A percentile compares a stretch with the other conserved stretches of the same genome.
phyloP scores from a whole-genome alignment of 2,329 filamentous ascomycete species.

The Volutella citrinella region DNA sequence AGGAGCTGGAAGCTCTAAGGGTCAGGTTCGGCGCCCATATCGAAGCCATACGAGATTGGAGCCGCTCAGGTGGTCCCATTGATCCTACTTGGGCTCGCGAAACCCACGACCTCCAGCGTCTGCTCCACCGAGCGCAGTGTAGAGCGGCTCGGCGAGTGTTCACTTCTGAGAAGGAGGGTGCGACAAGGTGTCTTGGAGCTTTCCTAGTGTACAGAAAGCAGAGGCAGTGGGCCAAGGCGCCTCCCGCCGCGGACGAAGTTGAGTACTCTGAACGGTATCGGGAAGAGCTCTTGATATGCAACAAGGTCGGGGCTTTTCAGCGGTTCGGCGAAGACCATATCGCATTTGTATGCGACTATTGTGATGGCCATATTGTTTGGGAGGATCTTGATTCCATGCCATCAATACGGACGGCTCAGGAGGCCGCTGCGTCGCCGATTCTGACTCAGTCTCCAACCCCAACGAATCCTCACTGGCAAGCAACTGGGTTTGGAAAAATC shows the following conservation, averaged over 20 bases:
- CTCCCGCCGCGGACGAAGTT: slow-evolving; percentile 19
- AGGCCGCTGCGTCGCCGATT: slow-evolving; percentile 20
- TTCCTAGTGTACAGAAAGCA: slow-evolving; percentile 52
- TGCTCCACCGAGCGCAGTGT: slow-evolving; percentile 57
- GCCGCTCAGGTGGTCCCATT: slow-evolving; percentile 51
- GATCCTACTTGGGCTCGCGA: slow-evolving; percentile 55
- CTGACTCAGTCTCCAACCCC: slow-evolving; percentile 22
- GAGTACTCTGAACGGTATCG: slow-evolving; percentile 38
- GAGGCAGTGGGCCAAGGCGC: slow-evolving; percentile 31
- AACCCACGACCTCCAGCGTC: slow-evolving; percentile 45
- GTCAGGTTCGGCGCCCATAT: slow-evolving; percentile 45
- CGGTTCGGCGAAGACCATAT: slow-evolving; percentile 52
- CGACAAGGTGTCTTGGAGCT: slow-evolving; percentile 52
- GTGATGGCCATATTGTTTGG: slow-evolving; percentile 59
- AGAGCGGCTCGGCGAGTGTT: slow-evolving; percentile 56
- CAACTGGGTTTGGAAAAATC: slow-evolving; percentile 41
- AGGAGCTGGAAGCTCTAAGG: slow-evolving; percentile 46
- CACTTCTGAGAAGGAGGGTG: slow-evolving; percentile 45
- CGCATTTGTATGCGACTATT: slow-evolving; percentile 60
- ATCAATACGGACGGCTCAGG: slow-evolving; percentile 37
- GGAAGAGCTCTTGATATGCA: slow-evolving; percentile 51
- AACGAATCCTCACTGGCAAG: slow-evolving; percentile 48
- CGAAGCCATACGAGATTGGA: slow-evolving; percentile 53
- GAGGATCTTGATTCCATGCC: slow-evolving; percentile 54
- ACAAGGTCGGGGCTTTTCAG: slow-evolving; percentile 53